Evolutionary conservation across 2,329 filamentous ascomycete species (phyloP), one percentile per base, ranked within the genome.

Genomic region (Hymenoscyphus infarciens): DNA sequence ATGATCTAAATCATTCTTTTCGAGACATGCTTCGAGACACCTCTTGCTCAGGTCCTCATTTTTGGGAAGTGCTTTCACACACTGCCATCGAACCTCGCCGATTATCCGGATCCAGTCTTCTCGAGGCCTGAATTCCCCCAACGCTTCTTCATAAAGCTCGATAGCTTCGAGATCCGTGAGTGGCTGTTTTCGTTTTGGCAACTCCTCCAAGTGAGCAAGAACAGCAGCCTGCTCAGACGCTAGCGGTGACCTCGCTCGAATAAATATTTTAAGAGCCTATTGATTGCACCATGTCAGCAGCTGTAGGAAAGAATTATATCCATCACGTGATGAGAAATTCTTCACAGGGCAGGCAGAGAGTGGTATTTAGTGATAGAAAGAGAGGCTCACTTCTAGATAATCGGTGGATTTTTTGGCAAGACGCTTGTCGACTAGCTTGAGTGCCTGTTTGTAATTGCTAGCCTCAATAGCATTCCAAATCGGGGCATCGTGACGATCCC

Each of bases 391-490:
- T 67, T 74, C 67, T 25, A 72, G 64, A 61, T 75, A 74, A 27
- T 72, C 68, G 5, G 68, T 68, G 13, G 57, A 64, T 29, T 71
- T 72, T 64, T 75, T 75, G 27, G 68, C 63, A 33, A 75, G 57
- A 54, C 70, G 69, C 64, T 75, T 75, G 10, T 75, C 73, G 3
- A 75, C 71, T 3, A 73, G 64, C 63, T 74, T 75, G 49, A 74
- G 63, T 11, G 74, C 74, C 62, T 74, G 71, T 65, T 74, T 75
- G 59, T 68, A 72, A 64, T 74, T 73, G 35, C 67, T 69, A n/a
- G 67, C 68, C 49, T 74, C 72, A 53, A 75, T 72, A 15, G 73
- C 71, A 56, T 70, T 72, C 69, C 71, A 74, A 45, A 75, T 75
- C 8, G 69, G 69, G 22, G 63, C 66, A 64, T 75, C 71, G 57